Conservation (phyloP, 2,329 filamentous ascomycete species). For the Boeremia exigua region DNA sequence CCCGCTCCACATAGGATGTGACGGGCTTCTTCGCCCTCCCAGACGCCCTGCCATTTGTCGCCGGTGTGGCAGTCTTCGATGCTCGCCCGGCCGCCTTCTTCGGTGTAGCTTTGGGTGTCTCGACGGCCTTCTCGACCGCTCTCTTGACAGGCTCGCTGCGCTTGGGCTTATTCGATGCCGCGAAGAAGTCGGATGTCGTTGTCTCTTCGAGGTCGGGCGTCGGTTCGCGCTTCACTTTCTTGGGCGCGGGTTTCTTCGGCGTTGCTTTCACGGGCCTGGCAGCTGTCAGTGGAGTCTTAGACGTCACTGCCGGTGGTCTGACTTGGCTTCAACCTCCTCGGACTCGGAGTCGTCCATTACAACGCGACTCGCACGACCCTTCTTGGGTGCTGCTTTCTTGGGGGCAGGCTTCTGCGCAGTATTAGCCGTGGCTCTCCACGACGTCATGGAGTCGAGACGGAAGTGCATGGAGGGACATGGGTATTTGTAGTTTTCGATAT, state of each 20-base stretch:
- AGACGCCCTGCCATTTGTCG: constrained; percentile 46
- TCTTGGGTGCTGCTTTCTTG: constrained; percentile 50
- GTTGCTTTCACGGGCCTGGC: constrained; percentile 51
- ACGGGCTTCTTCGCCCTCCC: constrained; percentile 51
- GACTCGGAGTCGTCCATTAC: constrained; percentile 74
- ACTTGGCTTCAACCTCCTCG: constrained; percentile 40
- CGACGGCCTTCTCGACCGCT: constrained; percentile 29
- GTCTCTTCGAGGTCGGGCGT: constrained; percentile 62
- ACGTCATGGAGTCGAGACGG: no score
- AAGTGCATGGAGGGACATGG: no score
- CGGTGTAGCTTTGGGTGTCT: constrained; percentile 44
- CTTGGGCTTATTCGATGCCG: constrained; percentile 62
- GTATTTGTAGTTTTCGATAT: no score
- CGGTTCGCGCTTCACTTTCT: constrained; percentile 61
- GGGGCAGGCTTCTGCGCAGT: constrained; percentile 32
- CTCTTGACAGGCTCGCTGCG: constrained; percentile 54
- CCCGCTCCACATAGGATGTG: constrained; percentile 59
- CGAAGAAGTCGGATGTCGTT: constrained; percentile 69
- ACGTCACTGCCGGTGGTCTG: constrained; percentile 14
- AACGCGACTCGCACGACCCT: constrained; percentile 46
- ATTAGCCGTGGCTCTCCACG: constrained; percentile 13
- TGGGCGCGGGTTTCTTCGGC: constrained; percentile 63
- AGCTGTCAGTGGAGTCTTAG: constrained; percentile 28
- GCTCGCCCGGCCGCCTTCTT: constrained; percentile 41
- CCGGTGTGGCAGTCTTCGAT: constrained; percentile 43